These are phyloP conservation scores for Monilinia polystroma DNA, from an alignment of 2,329 filamentous ascomycete genomes.

Conservation along the genomic window DNA sequence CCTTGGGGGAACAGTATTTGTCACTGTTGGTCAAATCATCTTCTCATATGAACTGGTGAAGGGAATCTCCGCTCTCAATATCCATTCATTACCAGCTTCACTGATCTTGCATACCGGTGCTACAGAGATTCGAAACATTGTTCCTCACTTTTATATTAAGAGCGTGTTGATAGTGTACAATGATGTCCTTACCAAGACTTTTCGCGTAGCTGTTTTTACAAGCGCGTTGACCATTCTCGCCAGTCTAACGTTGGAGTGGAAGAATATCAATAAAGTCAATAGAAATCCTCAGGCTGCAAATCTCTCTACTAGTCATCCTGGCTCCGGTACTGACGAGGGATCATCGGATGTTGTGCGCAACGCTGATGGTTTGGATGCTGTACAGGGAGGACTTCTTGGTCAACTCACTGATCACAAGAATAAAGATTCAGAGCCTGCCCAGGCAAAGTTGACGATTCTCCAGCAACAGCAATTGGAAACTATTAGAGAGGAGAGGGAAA, in stretches of 20 bases:
- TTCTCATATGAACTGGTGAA: slow-evolving; percentile 36
- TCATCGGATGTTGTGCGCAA: not conserved
- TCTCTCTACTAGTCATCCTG: not conserved
- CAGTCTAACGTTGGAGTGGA: slow-evolving; percentile 55
- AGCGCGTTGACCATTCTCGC: slow-evolving; percentile 49
- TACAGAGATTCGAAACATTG: slow-evolving; percentile 49
- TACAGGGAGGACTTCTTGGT: not conserved
- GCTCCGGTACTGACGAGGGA: not conserved
- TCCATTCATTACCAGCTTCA: slow-evolving; percentile 21
- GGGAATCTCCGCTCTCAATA: slow-evolving; percentile 22
- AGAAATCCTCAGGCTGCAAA: slow-evolving; percentile 1
- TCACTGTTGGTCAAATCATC: slow-evolving; percentile 38
- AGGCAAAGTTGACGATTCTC: not conserved
- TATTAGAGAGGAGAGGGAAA: slow-evolving; percentile 16
- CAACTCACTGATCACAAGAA: not conserved
- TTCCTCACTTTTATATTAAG: slow-evolving; percentile 43
- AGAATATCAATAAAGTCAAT: slow-evolving; percentile 52
- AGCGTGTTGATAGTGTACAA: slow-evolving; percentile 57
- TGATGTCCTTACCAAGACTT: slow-evolving; percentile 50
- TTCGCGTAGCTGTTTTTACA: slow-evolving; percentile 55
- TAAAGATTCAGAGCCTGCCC: not conserved
- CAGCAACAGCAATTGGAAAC: slow-evolving; percentile 3
- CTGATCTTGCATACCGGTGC: slow-evolving; percentile 46
- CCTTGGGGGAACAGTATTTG: slow-evolving; percentile 42
- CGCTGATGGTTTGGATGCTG: not conserved